Percentiles rank a stretch among this genome's conserved stretches.
phyloP scores from a whole-genome alignment of 768 basidiomycete genomes.

The Suillus americanus region DNA sequence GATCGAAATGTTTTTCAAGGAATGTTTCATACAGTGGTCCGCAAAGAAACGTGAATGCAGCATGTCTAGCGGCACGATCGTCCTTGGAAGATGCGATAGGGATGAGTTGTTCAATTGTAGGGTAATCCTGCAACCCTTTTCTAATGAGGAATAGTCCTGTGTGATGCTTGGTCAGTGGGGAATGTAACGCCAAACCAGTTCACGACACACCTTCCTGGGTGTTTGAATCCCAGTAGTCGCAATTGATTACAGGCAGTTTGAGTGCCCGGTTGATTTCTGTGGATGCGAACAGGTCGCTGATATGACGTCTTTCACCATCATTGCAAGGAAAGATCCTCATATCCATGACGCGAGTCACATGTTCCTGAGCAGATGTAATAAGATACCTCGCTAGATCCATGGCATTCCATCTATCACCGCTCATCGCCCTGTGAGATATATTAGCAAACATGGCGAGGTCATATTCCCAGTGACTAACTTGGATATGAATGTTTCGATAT shows the following conservation, averaged over 20 bases:
- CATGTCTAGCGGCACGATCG: slow-evolving; percentile 43
- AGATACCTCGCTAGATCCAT: neutral
- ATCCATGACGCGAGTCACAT: neutral
- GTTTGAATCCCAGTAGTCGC: neutral
- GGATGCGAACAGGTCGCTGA: neutral
- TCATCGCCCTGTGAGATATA: neutral
- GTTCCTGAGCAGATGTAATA: neutral
- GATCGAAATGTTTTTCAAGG: slow-evolving; percentile 25
- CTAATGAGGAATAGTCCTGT: neutral
- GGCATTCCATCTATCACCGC: neutral
- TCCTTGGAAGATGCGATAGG: neutral
- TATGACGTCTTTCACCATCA: neutral
- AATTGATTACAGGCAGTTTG: neutral
- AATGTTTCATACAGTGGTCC: neutral
- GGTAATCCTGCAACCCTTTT: neutral
- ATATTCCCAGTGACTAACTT: neutral
- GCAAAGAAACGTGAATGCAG: slow-evolving; percentile 61
- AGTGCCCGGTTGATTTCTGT: neutral
- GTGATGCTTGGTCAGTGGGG: neutral
- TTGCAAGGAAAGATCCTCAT: neutral
- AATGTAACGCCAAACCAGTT: neutral
- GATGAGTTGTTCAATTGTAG: neutral
- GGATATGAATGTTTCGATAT: neutral
- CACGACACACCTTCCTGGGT: neutral
- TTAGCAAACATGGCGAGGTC: neutral